phyloP scores from a whole-genome alignment of 2,329 filamentous ascomycete genomes.

The Colletotrichum sp. region DNA sequence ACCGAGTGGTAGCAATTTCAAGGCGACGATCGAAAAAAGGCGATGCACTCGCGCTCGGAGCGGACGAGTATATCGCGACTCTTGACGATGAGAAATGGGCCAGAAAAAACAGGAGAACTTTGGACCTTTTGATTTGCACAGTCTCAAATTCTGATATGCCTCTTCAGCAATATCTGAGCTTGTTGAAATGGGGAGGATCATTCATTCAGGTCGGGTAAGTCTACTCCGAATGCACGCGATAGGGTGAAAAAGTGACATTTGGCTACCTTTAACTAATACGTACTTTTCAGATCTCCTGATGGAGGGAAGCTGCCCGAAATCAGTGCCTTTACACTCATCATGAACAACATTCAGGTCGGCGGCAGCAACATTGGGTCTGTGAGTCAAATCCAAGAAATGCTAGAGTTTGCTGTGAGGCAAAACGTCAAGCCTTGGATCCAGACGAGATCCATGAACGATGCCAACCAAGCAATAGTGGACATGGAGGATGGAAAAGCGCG shows the following conservation, averaged over 20 bases:
- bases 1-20: constrained; percentile 65
- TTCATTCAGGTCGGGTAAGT: constrained; percentile 65
- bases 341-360: constrained; percentile 55
- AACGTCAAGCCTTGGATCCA: constrained; percentile 59
- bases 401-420: constrained; percentile 58
- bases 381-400: constrained; percentile 59
- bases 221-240: background rate
- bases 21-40: constrained; percentile 56
- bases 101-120: constrained; percentile 50
- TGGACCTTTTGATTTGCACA: constrained; percentile 67
- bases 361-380: constrained; percentile 46
- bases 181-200: constrained; percentile 64
- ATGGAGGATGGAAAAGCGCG: constrained; percentile 55
- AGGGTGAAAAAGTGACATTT: background rate
- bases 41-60: constrained; percentile 63
- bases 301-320: constrained; percentile 48
- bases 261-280: background rate
- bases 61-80: constrained; percentile 52
- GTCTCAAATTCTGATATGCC: constrained; percentile 63
- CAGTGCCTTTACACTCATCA: constrained; percentile 59
- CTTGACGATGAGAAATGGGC: constrained; percentile 60
- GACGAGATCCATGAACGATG: constrained; percentile 53
- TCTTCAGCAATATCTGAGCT: constrained; percentile 62
- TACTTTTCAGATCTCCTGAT: constrained; percentile 57
- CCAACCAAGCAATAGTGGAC: constrained; percentile 56